Evolutionary conservation across 176 grass and related monocot species (phyloP), one percentile per base, ranked within the genome.

Genomic region (Aegilops speltoides): DNA sequence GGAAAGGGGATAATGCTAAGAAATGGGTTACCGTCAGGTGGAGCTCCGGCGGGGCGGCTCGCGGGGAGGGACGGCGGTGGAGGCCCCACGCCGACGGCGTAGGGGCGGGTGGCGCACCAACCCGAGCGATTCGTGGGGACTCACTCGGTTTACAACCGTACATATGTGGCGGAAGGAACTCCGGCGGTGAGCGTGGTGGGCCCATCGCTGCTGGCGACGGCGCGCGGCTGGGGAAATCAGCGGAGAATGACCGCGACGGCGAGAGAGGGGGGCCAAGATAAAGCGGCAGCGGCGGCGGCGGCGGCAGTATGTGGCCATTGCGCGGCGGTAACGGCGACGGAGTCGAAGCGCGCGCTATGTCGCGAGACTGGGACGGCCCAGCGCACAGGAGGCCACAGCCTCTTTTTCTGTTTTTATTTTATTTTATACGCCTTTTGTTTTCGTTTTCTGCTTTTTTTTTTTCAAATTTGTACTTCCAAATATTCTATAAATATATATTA

Each of bases 51-150:
- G 16, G 66, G 16, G 14, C 5, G 17, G 66, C 31, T 34, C 66
- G 29, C 15, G 65, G 65, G 13, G 64, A 14, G 23, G 10, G 62
- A 25, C n/a, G 61, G 4, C 64, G 16, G 64, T 28, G 25, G 62
- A 0, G 24, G 62, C 62, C 5, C 0, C 2, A 66, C 12, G 25
- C 25, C 25, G 63, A 15, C 26, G 28, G 64, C 28, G 5, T 0
- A 20, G 17, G 17, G 52, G 52, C 7, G 52, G 52, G 17, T 57
- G 17, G 7, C 52, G 52, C 52, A 57, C 6, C 19, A 3, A 20
- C 0, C 52, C 2, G 22, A 62, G n/a, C 0, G 3, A n/a, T 24
- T n/a, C 0, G 0, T 54, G 16, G 50, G 50, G 50, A 0, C 0
- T 54, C 16, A 17, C 0, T 7, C 50, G 50, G 50, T 0, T 2